Evolutionary conservation across 371 early-diverging fungal species (phyloP), one percentile per base, ranked within the genome.

Genomic region (Rhizopus arrhizus): DNA sequence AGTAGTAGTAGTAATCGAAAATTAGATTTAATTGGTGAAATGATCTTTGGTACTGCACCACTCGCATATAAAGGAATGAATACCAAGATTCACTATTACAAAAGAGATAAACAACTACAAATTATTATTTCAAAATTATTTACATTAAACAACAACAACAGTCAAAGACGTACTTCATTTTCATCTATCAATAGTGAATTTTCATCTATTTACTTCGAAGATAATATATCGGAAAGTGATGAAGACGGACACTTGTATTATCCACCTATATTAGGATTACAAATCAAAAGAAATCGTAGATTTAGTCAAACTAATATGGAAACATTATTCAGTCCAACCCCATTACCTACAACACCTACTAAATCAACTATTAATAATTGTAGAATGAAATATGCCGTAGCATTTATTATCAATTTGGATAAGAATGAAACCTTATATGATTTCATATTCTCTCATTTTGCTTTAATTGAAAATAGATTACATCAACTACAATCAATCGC

Each of bases 41-140:
- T 87, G 80, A 85, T 87, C 64, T 87, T 87, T 64, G 88, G 88
- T 38, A 82, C 85, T 9, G 82, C 86, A 8, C 88, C 88, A 28
- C 68, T 87, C 22, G 80, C 86, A 9, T 85, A 86, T 67, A 87
- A 87, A 65, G 88, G 88, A 46, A 84, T 83, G 71, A 82, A 79
- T n/a, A 84, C 85, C 43, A 87, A 84, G 65, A 79, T 87, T 9
- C 88, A 87, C 46, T 82, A 77, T 59, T 66, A 66, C 29, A 73
- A 82, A 58, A 60, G 75, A 40, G 84, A 80, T 36, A 80, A 81
- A 29, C 72, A 74, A 32, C 80, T 83, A 10, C 88, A 85, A 65
- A 73, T 87, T 43, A 77, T 87, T 40, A 58, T 87, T 13, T 85
- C 88, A 12, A 85, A 85, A 54, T 62, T 85, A 16, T 87, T 87